A percentile compares a stretch with the other conserved stretches of the same genome.
These are phyloP conservation scores for Ambrosiella beaveri DNA, from an alignment of 2,329 filamentous ascomycete genomes.

Conservation along the genomic window DNA sequence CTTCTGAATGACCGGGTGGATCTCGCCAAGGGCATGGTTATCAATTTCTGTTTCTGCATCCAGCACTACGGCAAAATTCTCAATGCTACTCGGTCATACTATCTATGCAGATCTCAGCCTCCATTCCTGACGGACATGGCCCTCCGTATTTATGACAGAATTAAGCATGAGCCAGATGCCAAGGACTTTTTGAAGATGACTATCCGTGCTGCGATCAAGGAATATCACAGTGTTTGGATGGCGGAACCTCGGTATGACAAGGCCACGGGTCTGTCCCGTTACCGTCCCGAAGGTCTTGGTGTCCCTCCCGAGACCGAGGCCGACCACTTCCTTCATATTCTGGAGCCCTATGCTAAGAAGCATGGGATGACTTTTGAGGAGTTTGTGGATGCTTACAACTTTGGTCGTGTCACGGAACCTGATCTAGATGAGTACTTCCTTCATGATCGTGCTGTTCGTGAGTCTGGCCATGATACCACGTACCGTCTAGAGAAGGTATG, in stretches of 20 bases:
- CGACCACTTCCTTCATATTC: conserved; percentile 67
- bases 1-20: conserved; percentile 72
- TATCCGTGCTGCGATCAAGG: conserved; percentile 86
- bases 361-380: conserved; percentile 64
- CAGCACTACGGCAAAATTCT: conserved; percentile 96
- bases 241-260: conserved; percentile 60
- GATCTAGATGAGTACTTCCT: conserved; percentile 90
- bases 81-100: conserved; percentile 93
- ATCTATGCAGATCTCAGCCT: conserved; percentile 82
- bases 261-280: conserved; percentile 63
- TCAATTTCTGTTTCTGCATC: conserved; percentile 96
- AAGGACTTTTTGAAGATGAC: conserved; percentile 65
- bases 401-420: conserved; percentile 57
- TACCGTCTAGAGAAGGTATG: conserved; percentile 82
- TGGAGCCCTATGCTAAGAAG: conserved; percentile 70
- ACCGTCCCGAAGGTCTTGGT: conserved; percentile 65
- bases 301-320: conserved; percentile 87
- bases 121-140: conserved; percentile 98
- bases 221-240: conserved; percentile 85
- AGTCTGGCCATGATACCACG: conserved; percentile 91
- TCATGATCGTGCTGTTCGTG: conserved; percentile 86
- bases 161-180: conserved; percentile 67
- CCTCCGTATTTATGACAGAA: conserved; percentile 79
- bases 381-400: conserved; percentile 80
- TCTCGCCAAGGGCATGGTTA: conserved; percentile 83